Conservation (phyloP, 805 yeast species). For the Yamadazyma sp. region DNA sequence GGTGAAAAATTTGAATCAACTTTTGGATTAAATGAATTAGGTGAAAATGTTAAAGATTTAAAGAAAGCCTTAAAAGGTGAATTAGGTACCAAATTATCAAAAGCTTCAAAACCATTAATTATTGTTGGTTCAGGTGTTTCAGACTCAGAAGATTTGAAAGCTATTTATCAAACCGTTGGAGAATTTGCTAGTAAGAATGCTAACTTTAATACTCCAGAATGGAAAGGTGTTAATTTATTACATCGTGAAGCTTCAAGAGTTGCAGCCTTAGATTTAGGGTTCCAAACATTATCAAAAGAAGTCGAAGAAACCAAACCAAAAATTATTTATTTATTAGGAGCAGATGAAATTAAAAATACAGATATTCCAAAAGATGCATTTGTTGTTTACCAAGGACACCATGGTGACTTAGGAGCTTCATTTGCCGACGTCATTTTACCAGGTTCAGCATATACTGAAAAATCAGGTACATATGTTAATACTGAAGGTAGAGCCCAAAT, state of each 20-base stretch:
- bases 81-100: conserved; percentile 62
- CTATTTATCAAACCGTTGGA: conserved; percentile 57
- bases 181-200: conserved; percentile 53
- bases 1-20: conserved; percentile 81
- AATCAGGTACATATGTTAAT: conserved; percentile 78
- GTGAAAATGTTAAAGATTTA: conserved; percentile 56
- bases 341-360: conserved; percentile 69
- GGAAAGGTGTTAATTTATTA: conserved; percentile 79
- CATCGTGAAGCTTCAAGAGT: conserved; percentile 87
- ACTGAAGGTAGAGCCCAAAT: conserved; percentile 87
- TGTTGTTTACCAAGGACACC: conserved; percentile 88
- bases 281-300: conserved; percentile 50
- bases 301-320: conserved; percentile 56
- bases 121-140: conserved; percentile 79
- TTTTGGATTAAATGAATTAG: conserved; percentile 61
- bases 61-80: conserved; percentile 60
- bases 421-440: conserved; percentile 85
- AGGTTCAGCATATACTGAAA: conserved; percentile 86
- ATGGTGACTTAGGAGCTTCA: conserved; percentile 87
- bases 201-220: conserved; percentile 64
- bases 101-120: conserved; percentile 72
- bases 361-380: conserved; percentile 82
- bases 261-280: conserved; percentile 85
- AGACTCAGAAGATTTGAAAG: conserved; percentile 61
- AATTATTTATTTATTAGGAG: conserved; percentile 76